Base-by-base conservation (phyloP, 2,329 filamentous ascomycete species). In the Fusarium dimerum region DNA sequence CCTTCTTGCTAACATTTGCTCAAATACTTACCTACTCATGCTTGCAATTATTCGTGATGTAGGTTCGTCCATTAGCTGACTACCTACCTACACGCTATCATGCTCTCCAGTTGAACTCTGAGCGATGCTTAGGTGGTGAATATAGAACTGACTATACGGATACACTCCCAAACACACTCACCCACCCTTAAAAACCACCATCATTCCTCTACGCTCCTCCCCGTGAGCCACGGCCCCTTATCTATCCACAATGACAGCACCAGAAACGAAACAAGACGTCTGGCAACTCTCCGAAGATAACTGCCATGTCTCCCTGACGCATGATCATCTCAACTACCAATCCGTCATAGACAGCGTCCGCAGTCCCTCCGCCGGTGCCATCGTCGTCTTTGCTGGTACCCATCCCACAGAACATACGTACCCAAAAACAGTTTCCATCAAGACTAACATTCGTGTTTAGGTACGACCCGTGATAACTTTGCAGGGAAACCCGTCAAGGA, bases 391-490 rank as follows among this genome's bases (percentile, higher is more conserved):
- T 68, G 85, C 87, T 52, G 89, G 88, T 85, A 76, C 59, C 20
- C n/a, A 32, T 34, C 29, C 30, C 17, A 34, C 29, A 7, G 15
- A 9, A 36, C 13, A 16, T 34, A 36, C 13, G n/a, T 34, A 26
- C 39, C 41, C 26, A 40, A 5, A 7, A 26, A 7, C 20, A 26
- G 20, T 26, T 26, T 26, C 20, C 20, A 7, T 7, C 7, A 26
- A 7, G 6, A 40, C 36, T 50, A n/a, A 56, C 39, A 13, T 16
- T 43, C n/a, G 40, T 46, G 54, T 10, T 3, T 11, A 88, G 88
- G 89, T 48, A 92, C 88, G 1, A 95, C 90, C 3, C 80, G 90
- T 51, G 86, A 93, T 73, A 86, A 79, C 63, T 94, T 94, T 71
- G 78, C 76, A 48, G 78, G 81, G 51, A 86, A 87, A 55, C 77